A percentile compares a stretch with the other conserved stretches of the same genome.
Evolutionary conservation across 768 basidiomycete genomes (phyloP).

Genomic region (Hericium coralloides): DNA sequence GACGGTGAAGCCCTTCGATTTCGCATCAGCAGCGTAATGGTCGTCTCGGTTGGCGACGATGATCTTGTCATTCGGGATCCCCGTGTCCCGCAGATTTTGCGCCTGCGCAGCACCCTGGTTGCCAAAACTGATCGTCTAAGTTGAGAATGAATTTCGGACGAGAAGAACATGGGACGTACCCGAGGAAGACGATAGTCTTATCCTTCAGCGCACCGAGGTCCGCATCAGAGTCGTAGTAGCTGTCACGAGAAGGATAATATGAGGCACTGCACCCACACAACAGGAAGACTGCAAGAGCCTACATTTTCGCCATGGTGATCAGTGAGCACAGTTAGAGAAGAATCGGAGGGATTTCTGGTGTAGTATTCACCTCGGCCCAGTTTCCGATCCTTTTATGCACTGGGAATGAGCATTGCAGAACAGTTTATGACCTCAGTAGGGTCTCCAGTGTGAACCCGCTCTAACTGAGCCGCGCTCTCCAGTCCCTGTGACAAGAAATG

Average conservation of each 20-base stretch:
- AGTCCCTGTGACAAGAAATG: neutral
- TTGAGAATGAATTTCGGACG: neutral
- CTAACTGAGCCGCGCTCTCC: no score
- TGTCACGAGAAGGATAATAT: slow-evolving; percentile 13
- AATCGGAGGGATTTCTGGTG: no score
- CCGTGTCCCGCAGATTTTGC: slow-evolving; percentile 55
- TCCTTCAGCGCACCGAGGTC: slow-evolving; percentile 35
- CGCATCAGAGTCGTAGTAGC: slow-evolving; percentile 58
- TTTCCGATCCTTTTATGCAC: no score
- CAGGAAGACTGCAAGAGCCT: neutral
- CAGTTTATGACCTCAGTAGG: no score
- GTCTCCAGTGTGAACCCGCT: no score
- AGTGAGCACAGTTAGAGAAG: no score
- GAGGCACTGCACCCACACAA: neutral
- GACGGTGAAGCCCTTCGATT: slow-evolving; percentile 45
- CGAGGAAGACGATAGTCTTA: slow-evolving; percentile 52
- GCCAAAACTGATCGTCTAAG: slow-evolving; percentile 35
- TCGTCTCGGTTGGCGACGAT: slow-evolving; percentile 50
- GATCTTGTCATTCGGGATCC: slow-evolving; percentile 53
- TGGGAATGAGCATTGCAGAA: no score
- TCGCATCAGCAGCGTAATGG: slow-evolving; percentile 48
- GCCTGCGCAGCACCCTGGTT: slow-evolving; percentile 63
- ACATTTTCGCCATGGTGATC: slow-evolving; percentile 45
- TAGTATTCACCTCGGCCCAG: no score
- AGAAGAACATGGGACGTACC: slow-evolving; percentile 25